Evolutionary conservation across 2,329 filamentous ascomycete species (phyloP).

Genomic region (Xylaria arbuscula): DNA sequence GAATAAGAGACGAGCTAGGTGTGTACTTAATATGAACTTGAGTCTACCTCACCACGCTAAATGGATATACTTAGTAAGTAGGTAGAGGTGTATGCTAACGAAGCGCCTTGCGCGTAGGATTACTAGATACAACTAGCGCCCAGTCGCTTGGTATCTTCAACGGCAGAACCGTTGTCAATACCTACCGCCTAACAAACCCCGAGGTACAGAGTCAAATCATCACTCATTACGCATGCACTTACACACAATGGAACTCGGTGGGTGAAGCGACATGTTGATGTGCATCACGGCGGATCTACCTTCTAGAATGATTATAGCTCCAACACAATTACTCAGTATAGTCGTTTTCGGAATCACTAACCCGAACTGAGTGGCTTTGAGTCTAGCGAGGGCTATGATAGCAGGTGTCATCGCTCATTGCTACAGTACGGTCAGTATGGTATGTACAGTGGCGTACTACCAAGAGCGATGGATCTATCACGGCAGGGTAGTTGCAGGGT

Average conservation of each 20-base stretch:
- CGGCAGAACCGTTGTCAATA: not conserved
- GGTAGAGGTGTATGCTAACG: not conserved
- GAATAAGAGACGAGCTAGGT: not conserved
- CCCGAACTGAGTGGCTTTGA: slow-evolving; percentile 21
- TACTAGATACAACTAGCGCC: not conserved
- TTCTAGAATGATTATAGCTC: slow-evolving; percentile 35
- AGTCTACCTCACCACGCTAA: not conserved
- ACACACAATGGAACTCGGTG: not conserved
- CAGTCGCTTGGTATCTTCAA: not conserved
- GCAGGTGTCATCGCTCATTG: slow-evolving; percentile 34
- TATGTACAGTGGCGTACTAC: not conserved
- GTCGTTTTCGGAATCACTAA: slow-evolving; percentile 24
- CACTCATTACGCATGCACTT: not conserved
- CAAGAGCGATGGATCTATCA: slow-evolving; percentile 23
- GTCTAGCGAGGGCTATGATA: slow-evolving; percentile 25
- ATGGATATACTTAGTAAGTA: not conserved
- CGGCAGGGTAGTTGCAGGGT: slow-evolving; percentile 25
- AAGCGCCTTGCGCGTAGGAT: no score
- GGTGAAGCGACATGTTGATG: slow-evolving; percentile 18
- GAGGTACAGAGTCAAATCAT: not conserved
- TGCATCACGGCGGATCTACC: slow-evolving; percentile 24
- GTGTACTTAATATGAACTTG: not conserved
- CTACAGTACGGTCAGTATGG: slow-evolving; percentile 5
- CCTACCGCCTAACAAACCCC: not conserved
- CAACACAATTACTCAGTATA: slow-evolving; percentile 1